These are phyloP conservation scores for Lithocarpus polystachyus DNA, from an alignment of 306 rosid genomes.

Conservation along the genomic window DNA sequence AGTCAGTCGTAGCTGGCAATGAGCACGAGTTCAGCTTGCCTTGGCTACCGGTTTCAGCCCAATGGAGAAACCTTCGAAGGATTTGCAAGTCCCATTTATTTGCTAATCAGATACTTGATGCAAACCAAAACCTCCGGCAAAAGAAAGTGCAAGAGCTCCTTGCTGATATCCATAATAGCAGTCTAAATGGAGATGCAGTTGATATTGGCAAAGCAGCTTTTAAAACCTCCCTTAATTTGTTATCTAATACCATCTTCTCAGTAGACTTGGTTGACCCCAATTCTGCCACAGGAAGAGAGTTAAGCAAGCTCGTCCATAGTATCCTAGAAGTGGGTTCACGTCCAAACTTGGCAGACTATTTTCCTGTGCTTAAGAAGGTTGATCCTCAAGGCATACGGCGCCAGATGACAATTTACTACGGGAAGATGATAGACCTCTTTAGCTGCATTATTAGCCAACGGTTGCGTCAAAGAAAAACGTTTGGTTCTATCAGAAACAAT, in stretches of 20 bases:
- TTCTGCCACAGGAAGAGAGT: background rate
- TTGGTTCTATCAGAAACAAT: background rate
- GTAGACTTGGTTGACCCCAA: background rate
- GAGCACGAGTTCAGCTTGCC: too few relatives aligned
- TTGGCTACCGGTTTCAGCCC: background rate
- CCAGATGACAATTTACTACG: background rate
- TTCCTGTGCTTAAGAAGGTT: background rate
- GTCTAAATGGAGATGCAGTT: background rate
- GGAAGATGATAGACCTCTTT: background rate
- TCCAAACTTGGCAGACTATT: background rate
- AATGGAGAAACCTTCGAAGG: background rate
- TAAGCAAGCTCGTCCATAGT: background rate
- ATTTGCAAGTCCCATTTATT: background rate
- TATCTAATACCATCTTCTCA: slow-evolving; percentile 8
- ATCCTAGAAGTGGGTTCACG: background rate
- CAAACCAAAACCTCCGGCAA: background rate
- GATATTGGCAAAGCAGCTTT: slow-evolving; percentile 14
- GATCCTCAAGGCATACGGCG: background rate
- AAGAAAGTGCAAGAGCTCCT: slow-evolving; percentile 9
- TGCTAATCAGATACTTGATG: background rate
- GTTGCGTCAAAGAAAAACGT: background rate
- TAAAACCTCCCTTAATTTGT: slow-evolving; percentile 2
- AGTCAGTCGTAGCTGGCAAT: too few relatives aligned
- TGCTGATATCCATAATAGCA: background rate
- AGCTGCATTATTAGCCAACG: background rate